Conservation (phyloP, 257 asterid species). For the Solanum appendiculatum region DNA sequence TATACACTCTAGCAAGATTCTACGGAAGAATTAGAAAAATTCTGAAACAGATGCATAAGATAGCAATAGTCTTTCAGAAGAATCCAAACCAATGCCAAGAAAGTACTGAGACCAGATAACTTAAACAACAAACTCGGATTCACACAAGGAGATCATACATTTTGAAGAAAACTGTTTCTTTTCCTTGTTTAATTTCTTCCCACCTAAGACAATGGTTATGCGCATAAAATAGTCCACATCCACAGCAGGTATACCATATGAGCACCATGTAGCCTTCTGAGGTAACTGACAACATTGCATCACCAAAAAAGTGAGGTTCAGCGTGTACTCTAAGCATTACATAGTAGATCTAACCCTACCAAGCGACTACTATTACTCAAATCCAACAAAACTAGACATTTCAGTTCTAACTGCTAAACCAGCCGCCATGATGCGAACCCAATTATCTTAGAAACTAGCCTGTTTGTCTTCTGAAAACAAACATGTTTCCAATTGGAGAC, state of each 20-base stretch:
- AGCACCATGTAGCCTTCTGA: background rate
- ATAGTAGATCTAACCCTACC: background rate
- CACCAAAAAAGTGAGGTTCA: background rate
- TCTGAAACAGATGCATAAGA: background rate
- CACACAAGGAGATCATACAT: background rate
- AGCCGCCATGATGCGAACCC: background rate
- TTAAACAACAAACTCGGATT: background rate
- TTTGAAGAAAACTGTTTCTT: background rate
- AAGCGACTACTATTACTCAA: background rate
- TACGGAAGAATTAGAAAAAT: background rate
- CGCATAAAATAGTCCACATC: background rate
- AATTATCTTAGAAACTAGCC: background rate
- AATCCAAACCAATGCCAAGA: background rate
- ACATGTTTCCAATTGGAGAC: background rate
- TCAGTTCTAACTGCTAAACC: background rate
- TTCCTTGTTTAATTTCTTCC: background rate
- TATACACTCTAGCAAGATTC: background rate
- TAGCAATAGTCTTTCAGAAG: background rate
- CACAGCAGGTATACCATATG: background rate
- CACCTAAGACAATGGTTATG: background rate
- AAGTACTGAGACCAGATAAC: background rate
- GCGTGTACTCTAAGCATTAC: background rate
- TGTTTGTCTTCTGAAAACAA: background rate
- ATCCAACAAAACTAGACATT: background rate
- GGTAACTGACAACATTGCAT: background rate